A percentile compares a stretch with the other conserved stretches of the same genome.
Conservation (phyloP, 768 basidiomycete genomes). For the Daedaleopsis nitida region DNA sequence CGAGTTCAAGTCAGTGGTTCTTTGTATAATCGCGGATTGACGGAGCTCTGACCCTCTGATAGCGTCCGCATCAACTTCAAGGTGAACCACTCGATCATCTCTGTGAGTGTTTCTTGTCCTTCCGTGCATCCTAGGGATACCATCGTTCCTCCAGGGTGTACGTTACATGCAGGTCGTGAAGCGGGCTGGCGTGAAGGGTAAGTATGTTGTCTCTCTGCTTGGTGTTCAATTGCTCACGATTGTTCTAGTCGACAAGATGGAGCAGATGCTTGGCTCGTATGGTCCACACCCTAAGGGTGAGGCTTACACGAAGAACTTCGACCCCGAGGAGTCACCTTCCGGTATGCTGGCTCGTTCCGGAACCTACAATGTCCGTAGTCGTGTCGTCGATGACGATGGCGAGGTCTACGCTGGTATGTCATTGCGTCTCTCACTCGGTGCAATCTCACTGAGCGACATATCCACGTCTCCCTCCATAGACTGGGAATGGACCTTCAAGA, state of each 20-base stretch:
- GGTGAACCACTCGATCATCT: slow-evolving; percentile 89
- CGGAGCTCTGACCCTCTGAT: slow-evolving; percentile 8
- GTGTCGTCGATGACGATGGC: slow-evolving; percentile 87
- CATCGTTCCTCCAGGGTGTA: slow-evolving; percentile 52
- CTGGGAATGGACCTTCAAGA: slow-evolving; percentile 89
- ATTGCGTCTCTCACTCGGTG: neutral
- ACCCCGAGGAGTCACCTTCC: slow-evolving; percentile 63
- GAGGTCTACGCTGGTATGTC: slow-evolving; percentile 74
- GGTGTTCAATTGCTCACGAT: neutral
- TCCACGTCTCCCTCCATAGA: slow-evolving; percentile 42
- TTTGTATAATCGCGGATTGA: neutral
- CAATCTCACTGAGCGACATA: neutral
- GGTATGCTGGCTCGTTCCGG: slow-evolving; percentile 86
- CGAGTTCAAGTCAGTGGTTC: slow-evolving; percentile 75
- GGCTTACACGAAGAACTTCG: slow-evolving; percentile 76
- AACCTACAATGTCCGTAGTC: slow-evolving; percentile 73
- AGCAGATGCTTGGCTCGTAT: slow-evolving; percentile 95
- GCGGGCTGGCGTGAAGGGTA: slow-evolving; percentile 73
- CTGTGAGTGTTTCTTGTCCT: slow-evolving; percentile 44
- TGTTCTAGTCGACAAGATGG: slow-evolving; percentile 80
- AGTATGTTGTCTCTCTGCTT: slow-evolving; percentile 8
- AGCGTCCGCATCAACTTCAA: slow-evolving; percentile 83
- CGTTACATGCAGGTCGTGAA: slow-evolving; percentile 91
- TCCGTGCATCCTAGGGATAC: slow-evolving; percentile 13
- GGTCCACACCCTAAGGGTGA: slow-evolving; percentile 69